These are phyloP conservation scores for Fusarium sp. DNA, from an alignment of 2,329 filamentous ascomycete species.

Conservation along the genomic window DNA sequence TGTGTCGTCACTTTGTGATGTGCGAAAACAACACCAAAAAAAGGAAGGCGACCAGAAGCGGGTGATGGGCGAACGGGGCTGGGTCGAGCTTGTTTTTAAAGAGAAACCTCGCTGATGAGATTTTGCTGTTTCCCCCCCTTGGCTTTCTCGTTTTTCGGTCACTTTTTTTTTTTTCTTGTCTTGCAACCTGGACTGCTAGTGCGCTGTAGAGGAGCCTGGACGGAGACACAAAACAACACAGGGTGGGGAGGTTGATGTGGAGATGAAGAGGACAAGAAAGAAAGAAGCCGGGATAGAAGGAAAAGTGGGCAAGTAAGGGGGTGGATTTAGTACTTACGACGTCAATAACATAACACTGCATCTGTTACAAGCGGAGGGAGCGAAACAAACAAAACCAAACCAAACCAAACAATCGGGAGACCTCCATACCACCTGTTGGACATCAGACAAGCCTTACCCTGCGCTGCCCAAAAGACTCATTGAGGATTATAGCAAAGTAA, in stretches of 20 bases:
- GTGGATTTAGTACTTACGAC: slow-evolving; percentile 30
- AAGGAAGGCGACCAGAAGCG: slow-evolving; percentile 31
- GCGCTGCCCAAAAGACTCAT: background rate
- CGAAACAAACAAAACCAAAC: slow-evolving; percentile 33
- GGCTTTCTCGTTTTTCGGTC: slow-evolving; percentile 2
- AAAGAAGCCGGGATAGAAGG: slow-evolving; percentile 25
- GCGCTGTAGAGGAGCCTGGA: slow-evolving; percentile 27
- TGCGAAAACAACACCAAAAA: slow-evolving; percentile 28
- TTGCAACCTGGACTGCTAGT: slow-evolving; percentile 25
- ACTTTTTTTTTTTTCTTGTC: background rate
- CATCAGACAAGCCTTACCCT: background rate
- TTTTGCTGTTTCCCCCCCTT: slow-evolving; percentile 2
- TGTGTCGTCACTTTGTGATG: slow-evolving; percentile 37
- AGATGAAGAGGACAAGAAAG: slow-evolving; percentile 33
- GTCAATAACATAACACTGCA: slow-evolving; percentile 31
- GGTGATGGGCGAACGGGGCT: slow-evolving; percentile 21
- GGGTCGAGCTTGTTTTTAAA: slow-evolving; percentile 40
- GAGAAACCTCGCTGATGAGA: slow-evolving; percentile 25
- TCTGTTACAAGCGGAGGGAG: slow-evolving; percentile 31
- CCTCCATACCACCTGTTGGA: background rate
- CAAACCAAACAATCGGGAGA: slow-evolving; percentile 37
- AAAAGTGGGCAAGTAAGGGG: slow-evolving; percentile 10
- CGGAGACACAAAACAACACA: slow-evolving; percentile 25
- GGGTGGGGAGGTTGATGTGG: slow-evolving; percentile 40
- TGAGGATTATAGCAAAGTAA: background rate